These are phyloP conservation scores for Senecio squalidus DNA, from an alignment of 140 eudicot species.

Conservation along the genomic window DNA sequence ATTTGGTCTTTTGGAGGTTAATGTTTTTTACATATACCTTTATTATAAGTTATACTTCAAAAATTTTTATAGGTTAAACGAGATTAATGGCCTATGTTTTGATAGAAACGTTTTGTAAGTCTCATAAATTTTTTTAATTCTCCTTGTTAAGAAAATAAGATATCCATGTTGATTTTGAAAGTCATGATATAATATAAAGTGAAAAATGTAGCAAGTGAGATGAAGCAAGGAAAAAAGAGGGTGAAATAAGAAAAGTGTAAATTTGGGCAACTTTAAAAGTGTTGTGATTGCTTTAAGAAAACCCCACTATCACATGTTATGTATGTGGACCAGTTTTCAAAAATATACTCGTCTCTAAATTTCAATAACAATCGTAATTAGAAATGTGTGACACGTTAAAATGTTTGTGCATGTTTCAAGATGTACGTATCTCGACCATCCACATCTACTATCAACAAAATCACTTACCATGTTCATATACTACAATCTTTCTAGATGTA, in stretches of 20 bases:
- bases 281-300: conserved; percentile 34
- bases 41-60: too few relatives aligned
- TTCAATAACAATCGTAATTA: background rate
- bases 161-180: background rate
- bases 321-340: conserved; percentile 23
- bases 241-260: conserved; percentile 20
- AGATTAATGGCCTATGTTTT: too few relatives aligned
- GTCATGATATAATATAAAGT: background rate
- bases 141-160: background rate
- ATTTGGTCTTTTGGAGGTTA: too few relatives aligned
- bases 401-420: too few relatives aligned
- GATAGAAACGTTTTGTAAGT: too few relatives aligned
- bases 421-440: too few relatives aligned
- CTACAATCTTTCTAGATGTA: too few relatives aligned
- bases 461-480: too few relatives aligned
- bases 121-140: background rate
- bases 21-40: too few relatives aligned
- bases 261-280: conserved; percentile 23
- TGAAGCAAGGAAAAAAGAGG: conserved; percentile 16
- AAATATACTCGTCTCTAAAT: conserved; percentile 15
- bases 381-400: background rate
- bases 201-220: conserved; percentile 3
- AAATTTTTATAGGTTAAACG: too few relatives aligned
- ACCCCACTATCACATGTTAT: conserved; percentile 34
- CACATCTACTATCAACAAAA: too few relatives aligned